Evolutionary conservation across 1,284 basidiomycete species (phyloP).

Genomic region (Cryptococcus depauperatus): DNA sequence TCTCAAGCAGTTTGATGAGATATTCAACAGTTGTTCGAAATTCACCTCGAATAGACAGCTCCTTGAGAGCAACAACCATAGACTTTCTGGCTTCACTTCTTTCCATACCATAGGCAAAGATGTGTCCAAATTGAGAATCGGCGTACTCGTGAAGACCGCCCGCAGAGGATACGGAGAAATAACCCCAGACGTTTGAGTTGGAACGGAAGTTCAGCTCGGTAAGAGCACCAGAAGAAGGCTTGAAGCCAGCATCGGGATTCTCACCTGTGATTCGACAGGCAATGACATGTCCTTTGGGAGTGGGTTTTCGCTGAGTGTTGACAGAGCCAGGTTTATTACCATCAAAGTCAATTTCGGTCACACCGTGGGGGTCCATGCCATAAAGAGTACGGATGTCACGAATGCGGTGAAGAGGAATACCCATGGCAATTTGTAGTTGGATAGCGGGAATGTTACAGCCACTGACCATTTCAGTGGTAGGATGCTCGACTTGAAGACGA

Average conservation of each 20-base stretch:
- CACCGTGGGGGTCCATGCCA: slow-evolving; percentile 78
- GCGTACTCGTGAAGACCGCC: slow-evolving; percentile 99
- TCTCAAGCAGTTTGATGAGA: slow-evolving; percentile 92
- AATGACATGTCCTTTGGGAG: slow-evolving; percentile 96
- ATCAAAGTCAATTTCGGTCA: slow-evolving; percentile 94
- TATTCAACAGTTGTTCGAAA: slow-evolving; percentile 99
- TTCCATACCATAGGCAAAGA: slow-evolving; percentile 98
- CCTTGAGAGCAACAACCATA: slow-evolving; percentile 99
- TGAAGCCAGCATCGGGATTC: slow-evolving; percentile 99
- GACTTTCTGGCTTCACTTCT: slow-evolving; percentile 93
- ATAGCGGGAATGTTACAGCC: slow-evolving; percentile 97
- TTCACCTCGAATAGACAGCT: slow-evolving; percentile 96
- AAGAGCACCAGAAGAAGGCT: slow-evolving; percentile 91
- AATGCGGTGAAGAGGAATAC: slow-evolving; percentile 91
- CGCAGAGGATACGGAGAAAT: slow-evolving; percentile 93
- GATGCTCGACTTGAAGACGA: slow-evolving; percentile 98
- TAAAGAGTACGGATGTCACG: slow-evolving; percentile 94
- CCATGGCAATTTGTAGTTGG: slow-evolving; percentile 97
- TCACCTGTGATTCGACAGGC: slow-evolving; percentile 99
- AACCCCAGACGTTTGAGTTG: slow-evolving; percentile 98
- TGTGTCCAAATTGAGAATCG: slow-evolving; percentile 97
- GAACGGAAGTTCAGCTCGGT: slow-evolving; percentile 99
- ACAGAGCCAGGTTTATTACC: slow-evolving; percentile 79
- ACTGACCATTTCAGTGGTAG: slow-evolving; percentile 98
- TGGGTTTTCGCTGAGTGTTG: slow-evolving; percentile 86